Evolutionary conservation across 306 rosid genomes (phyloP).

Genomic region (Acacia melanoxylon): DNA sequence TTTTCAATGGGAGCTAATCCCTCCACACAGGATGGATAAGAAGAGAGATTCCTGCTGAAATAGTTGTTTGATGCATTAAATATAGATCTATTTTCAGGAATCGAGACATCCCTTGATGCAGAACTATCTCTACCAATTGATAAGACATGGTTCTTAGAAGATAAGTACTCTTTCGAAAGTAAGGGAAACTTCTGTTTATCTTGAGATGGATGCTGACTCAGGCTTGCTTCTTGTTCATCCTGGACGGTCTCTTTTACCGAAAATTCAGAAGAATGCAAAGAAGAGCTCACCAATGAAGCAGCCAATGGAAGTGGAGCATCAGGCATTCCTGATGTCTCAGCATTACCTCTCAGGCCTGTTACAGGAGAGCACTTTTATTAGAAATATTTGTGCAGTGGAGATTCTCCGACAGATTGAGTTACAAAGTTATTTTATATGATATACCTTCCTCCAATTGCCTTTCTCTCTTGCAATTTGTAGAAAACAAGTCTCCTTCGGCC

Average conservation of each 20-base stretch:
- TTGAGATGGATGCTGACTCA: slow-evolving; percentile 43
- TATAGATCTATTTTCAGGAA: slow-evolving; percentile 51
- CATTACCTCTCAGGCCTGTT: slow-evolving; percentile 53
- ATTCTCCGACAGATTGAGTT: slow-evolving; percentile 36
- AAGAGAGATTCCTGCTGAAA: slow-evolving; percentile 39
- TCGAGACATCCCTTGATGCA: slow-evolving; percentile 34
- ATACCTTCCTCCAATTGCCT: slow-evolving; percentile 75
- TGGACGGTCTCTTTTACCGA: slow-evolving; percentile 40
- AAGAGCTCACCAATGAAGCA: slow-evolving; percentile 41
- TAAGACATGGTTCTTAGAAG: slow-evolving; percentile 12
- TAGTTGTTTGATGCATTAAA: slow-evolving; percentile 45
- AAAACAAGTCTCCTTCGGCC: slow-evolving; percentile 49
- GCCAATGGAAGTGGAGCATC: slow-evolving; percentile 42
- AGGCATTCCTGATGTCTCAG: slow-evolving; percentile 48
- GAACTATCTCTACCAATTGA: slow-evolving; percentile 34
- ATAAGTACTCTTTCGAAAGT: slow-evolving; percentile 40
- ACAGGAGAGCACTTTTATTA: slow-evolving; percentile 42
- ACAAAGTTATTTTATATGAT: slow-evolving; percentile 29
- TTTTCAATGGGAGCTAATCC: slow-evolving; percentile 41
- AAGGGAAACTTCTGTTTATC: slow-evolving; percentile 41
- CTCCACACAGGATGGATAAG: slow-evolving; percentile 44
- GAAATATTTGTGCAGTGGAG: slow-evolving; percentile 35
- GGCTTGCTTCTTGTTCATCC: slow-evolving; percentile 44
- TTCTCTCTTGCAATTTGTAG: slow-evolving; percentile 48
- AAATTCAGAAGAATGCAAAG: slow-evolving; percentile 41